Percentiles rank a stretch among this genome's conserved stretches.
Conservation (phyloP, 2,329 filamentous ascomycete species). For the Escovopsis sp. region DNA sequence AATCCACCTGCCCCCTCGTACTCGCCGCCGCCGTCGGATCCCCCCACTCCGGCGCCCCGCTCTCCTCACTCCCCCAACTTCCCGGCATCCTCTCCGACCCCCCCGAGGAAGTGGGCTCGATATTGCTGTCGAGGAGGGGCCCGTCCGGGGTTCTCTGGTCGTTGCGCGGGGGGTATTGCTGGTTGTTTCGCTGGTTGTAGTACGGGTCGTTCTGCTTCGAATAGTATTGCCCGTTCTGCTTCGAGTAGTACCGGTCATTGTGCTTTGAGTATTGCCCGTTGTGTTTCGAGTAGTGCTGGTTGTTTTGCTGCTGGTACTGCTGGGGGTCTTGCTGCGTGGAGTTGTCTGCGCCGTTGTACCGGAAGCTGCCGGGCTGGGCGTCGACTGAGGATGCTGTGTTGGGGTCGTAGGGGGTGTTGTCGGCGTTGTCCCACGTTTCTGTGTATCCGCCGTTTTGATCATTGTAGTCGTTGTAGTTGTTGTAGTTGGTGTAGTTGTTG, state of each 20-base stretch:
- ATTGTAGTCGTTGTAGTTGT: constrained; percentile 6
- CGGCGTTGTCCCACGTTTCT: neutral
- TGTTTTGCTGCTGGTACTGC: too few relatives aligned
- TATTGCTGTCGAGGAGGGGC: constrained; percentile 1
- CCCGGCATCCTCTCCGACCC: constrained; percentile 15
- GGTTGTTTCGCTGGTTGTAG: too few relatives aligned
- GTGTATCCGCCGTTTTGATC: constrained; percentile 2
- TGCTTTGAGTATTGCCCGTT: too few relatives aligned
- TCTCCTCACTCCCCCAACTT: constrained; percentile 9
- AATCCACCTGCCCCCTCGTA: constrained; percentile 14
- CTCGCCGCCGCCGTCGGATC: constrained; percentile 17
- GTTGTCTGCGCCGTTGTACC: neutral
- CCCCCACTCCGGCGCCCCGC: constrained; percentile 12
- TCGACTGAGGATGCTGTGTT: too few relatives aligned
- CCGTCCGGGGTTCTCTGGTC: neutral
- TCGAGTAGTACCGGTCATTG: too few relatives aligned
- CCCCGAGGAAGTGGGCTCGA: neutral
- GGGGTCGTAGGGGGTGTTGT: neutral
- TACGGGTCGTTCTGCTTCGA: too few relatives aligned
- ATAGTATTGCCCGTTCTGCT: too few relatives aligned
- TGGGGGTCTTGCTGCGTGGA: too few relatives aligned
- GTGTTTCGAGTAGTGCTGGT: too few relatives aligned
- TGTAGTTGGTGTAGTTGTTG: too few relatives aligned
- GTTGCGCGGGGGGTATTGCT: neutral
- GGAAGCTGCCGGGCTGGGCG: too few relatives aligned